These are phyloP conservation scores for Malus fusca DNA, from an alignment of 306 rosid species.

Conservation along the genomic window DNA sequence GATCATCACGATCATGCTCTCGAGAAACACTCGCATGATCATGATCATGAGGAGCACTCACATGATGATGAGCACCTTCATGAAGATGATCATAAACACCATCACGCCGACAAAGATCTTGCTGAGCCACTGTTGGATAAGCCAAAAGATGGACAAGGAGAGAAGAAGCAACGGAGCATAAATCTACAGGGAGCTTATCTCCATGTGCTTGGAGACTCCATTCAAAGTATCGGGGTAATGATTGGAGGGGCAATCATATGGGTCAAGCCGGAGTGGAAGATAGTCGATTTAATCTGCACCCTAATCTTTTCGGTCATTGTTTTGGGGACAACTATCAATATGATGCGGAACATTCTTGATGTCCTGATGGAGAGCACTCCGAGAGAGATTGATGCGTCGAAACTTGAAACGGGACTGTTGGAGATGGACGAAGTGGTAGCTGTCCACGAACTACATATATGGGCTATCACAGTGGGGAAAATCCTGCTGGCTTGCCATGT, in stretches of 20 bases:
- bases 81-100: constrained; percentile 12
- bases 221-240: constrained; percentile 77
- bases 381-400: constrained; percentile 62
- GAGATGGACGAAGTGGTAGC: constrained; percentile 73
- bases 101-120: constrained; percentile 12
- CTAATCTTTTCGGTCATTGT: constrained; percentile 56
- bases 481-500: constrained; percentile 72
- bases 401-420: constrained; percentile 50
- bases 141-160: constrained; percentile 17
- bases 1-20: constrained; percentile 33
- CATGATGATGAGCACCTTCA: constrained; percentile 15
- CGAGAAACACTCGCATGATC: constrained; percentile 8
- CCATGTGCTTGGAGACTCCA: constrained; percentile 70
- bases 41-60: constrained; percentile 18
- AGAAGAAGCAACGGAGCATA: constrained; percentile 49
- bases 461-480: constrained; percentile 81
- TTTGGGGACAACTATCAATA: constrained; percentile 57
- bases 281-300: constrained; percentile 67
- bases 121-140: constrained; percentile 40
- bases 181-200: constrained; percentile 76
- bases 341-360: constrained; percentile 64
- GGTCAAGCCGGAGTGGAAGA: constrained; percentile 57
- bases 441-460: constrained; percentile 71
- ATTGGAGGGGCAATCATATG: constrained; percentile 75
- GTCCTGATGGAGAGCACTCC: constrained; percentile 82